Evolutionary conservation across 176 grass and related monocot species (phyloP), one percentile per base, ranked within the genome.

Genomic region (Cenchrus fungigraminus): DNA sequence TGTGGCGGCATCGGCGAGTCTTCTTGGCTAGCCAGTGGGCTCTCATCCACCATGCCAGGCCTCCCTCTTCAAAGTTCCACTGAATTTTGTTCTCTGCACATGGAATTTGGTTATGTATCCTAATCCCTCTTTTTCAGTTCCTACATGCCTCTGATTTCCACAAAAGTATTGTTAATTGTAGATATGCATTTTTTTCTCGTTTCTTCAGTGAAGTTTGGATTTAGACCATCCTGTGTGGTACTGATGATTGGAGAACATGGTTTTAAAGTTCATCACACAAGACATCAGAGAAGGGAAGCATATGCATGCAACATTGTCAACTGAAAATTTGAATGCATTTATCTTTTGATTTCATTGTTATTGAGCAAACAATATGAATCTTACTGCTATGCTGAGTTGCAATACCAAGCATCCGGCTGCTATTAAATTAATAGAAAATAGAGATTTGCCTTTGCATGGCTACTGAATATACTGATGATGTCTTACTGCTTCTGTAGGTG

Each of bases 21-120:
- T 81, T 91, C 82, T 88, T 88, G 85, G 89, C 81, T 91, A 88
- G 11, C 56, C 85, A 88, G 86, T 81, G 81, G 77, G 86, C 89
- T 91, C 82, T 88, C 86, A 44, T 88, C 89, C 56, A 54, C 82
- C 89, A 91, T 91, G 89, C 82, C 57, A 91, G 89, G 86, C 55
- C 37, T 44, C 74, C 50, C 88, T 83, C 79, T 73, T 86, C 84
- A 9, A 3, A 17, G 12, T 19, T 69, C 17, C 11, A 6, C 9
- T 19, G 47, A 19, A 14, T 25, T 25, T 14, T 1, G 17, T 19
- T 57, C 83, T 60, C 20, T 28, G 28, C 58, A 4, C 47, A 19
- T 65, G 34, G 12, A 53, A 57, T 72, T 73, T 51, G 43, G 49
- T 72, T 71, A 83, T 51, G 58, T 40, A 47, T 86, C 34, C 17